phyloP scores from a whole-genome alignment of 768 basidiomycete species.

The Boletellus ananiceps region DNA sequence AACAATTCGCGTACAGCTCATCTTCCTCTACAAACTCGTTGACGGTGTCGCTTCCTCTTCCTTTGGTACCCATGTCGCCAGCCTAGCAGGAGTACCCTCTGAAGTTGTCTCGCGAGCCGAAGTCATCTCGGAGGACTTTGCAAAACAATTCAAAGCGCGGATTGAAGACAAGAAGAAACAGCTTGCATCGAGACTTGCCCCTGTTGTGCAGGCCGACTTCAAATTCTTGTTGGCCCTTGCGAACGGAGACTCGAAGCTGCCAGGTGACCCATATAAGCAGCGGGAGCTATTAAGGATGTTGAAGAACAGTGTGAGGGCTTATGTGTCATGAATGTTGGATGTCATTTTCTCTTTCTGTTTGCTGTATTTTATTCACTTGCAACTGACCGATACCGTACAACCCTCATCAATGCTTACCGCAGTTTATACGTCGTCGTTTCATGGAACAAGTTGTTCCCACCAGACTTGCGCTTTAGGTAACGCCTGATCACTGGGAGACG shows the following conservation, averaged over 20 bases:
- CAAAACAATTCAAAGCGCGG: constrained; percentile 79
- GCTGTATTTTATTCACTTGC: constrained; percentile 13
- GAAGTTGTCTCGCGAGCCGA: constrained; percentile 88
- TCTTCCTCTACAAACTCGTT: constrained; percentile 93
- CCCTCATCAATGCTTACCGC: not conserved
- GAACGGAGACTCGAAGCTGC: constrained; percentile 47
- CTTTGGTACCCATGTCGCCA: constrained; percentile 93
- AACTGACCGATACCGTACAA: constrained; percentile 2
- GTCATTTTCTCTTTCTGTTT: not conserved
- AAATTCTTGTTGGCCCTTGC: constrained; percentile 67
- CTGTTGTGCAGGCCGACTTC: constrained; percentile 88
- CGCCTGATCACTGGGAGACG: constrained; percentile 4
- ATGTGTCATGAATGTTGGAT: constrained; percentile 12
- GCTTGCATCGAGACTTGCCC: constrained; percentile 59
- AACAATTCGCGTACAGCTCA: constrained; percentile 46
- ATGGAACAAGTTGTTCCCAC: not conserved
- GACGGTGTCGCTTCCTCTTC: constrained; percentile 83
- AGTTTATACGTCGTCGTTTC: constrained; percentile 5
- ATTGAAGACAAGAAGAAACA: constrained; percentile 54
- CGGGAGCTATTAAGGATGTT: constrained; percentile 52
- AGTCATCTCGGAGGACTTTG: constrained; percentile 79
- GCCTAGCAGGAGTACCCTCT: constrained; percentile 85
- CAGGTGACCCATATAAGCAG: constrained; percentile 49
- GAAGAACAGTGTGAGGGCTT: constrained; percentile 40
- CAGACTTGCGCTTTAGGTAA: constrained; percentile 3